Percentiles rank a stretch among this genome's conserved stretches.
Evolutionary conservation across 2,329 filamentous ascomycete species (phyloP).

Genomic region (Neonectria punicea): DNA sequence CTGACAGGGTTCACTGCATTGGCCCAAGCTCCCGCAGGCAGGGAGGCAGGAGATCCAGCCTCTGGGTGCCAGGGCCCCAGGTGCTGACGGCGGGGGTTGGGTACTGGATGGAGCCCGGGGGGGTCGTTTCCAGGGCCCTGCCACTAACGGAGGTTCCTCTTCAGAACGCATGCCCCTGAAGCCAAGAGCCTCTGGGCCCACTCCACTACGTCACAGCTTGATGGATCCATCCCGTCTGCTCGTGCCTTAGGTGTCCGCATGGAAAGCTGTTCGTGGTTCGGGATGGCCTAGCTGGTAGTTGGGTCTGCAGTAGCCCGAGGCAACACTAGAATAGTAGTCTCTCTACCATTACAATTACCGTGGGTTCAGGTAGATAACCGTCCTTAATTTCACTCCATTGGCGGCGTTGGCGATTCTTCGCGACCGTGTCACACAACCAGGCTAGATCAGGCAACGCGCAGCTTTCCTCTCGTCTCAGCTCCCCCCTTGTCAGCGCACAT

Average conservation of each 20-base stretch:
- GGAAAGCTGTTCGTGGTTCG: no score
- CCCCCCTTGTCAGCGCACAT: not conserved
- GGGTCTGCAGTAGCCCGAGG: not conserved
- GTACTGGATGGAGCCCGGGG: not conserved
- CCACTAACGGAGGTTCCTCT: not conserved
- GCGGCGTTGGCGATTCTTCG: not conserved
- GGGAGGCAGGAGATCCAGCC: not conserved
- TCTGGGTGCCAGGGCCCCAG: not conserved
- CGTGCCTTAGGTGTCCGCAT: not conserved
- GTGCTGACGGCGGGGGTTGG: not conserved
- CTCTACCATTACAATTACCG: not conserved
- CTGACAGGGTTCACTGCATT: not conserved
- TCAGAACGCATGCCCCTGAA: not conserved
- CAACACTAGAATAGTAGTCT: not conserved
- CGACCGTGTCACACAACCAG: not conserved
- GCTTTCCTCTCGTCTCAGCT: conserved; percentile 18
- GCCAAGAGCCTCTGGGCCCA: not conserved
- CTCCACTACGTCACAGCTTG: not conserved
- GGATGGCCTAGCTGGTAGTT: not conserved
- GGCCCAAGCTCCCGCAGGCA: not conserved
- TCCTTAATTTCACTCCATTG: not conserved
- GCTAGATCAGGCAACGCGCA: conserved; percentile 22
- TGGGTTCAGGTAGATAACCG: not conserved
- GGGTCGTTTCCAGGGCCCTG: not conserved
- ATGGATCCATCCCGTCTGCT: not conserved